Evolutionary conservation across 2,329 filamentous ascomycete species (phyloP).

Genomic region (Claviceps paspali): DNA sequence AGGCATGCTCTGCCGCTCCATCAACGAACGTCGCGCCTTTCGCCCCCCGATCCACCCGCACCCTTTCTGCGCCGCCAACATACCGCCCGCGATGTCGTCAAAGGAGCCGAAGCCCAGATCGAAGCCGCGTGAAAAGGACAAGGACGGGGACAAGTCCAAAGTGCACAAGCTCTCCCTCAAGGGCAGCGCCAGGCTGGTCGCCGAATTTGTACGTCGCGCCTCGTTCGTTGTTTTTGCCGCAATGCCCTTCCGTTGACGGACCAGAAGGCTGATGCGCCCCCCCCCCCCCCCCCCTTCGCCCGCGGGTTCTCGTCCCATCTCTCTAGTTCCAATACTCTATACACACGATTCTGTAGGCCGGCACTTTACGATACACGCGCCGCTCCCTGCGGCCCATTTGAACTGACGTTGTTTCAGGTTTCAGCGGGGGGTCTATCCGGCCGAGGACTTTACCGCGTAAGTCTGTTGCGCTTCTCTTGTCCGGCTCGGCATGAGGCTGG

Average conservation of each 20-base stretch:
- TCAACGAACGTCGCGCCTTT: neutral
- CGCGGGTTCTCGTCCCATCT: too few relatives aligned
- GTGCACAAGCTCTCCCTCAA: slow-evolving; percentile 88
- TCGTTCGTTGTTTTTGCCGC: neutral
- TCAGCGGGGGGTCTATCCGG: slow-evolving; percentile 73
- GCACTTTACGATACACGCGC: too few relatives aligned
- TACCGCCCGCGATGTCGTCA: slow-evolving; percentile 18
- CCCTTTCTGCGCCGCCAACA: too few relatives aligned
- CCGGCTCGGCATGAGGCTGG: neutral
- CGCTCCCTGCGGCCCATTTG: neutral
- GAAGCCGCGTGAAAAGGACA: slow-evolving; percentile 7
- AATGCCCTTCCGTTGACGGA: neutral
- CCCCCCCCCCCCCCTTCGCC: neutral
- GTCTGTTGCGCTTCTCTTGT: slow-evolving; percentile 14
- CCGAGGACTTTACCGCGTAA: slow-evolving; percentile 89
- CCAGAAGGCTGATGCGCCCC: slow-evolving; percentile 1
- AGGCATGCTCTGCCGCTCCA: neutral
- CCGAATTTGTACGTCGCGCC: slow-evolving; percentile 58
- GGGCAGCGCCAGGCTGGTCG: slow-evolving; percentile 70
- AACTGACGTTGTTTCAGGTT: slow-evolving; percentile 40
- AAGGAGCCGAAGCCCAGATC: slow-evolving; percentile 11
- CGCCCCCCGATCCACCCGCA: too few relatives aligned
- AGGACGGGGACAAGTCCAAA: slow-evolving; percentile 61
- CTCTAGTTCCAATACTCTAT: slow-evolving; percentile 88
- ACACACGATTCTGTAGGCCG: slow-evolving; percentile 73